A percentile compares a stretch with the other conserved stretches of the same genome.
phyloP scores from a whole-genome alignment of 2,329 filamentous ascomycete species.

The Xylogone sp. region DNA sequence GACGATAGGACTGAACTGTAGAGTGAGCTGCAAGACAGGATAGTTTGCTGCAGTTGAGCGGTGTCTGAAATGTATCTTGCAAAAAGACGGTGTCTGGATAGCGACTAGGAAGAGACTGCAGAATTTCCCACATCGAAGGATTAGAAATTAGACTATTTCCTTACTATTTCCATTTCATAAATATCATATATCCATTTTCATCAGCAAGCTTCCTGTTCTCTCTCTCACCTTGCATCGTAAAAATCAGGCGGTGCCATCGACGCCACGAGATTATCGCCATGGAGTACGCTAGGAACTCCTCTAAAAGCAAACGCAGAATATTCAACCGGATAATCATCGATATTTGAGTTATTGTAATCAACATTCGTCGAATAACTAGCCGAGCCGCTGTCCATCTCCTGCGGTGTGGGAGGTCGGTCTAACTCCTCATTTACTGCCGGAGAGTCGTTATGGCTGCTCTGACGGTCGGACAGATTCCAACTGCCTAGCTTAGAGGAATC shows the following conservation, averaged over 20 bases:
- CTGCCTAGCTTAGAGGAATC: background rate
- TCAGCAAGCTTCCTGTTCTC: no score
- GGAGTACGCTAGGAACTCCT: background rate
- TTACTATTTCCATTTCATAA: no score
- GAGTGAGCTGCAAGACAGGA: slow-evolving; percentile 46
- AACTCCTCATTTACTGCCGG: background rate
- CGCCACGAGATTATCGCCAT: background rate
- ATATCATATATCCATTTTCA: no score
- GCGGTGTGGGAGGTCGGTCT: background rate
- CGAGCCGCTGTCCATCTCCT: background rate
- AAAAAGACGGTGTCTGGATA: background rate
- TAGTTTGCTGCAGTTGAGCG: slow-evolving; percentile 35
- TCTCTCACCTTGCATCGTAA: background rate
- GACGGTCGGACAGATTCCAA: background rate
- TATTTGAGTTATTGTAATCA: background rate
- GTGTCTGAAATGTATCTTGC: background rate
- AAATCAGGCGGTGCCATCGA: background rate
- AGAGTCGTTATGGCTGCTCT: background rate
- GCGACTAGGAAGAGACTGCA: background rate
- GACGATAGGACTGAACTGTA: slow-evolving; percentile 49
- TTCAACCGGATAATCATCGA: background rate
- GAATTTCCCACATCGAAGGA: background rate
- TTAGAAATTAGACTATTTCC: background rate
- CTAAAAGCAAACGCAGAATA: background rate
- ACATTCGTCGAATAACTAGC: background rate